Evolutionary conservation across 73 alveolate species (phyloP), one percentile per base, ranked within the genome.

Genomic region (Halteria grandinella): DNA sequence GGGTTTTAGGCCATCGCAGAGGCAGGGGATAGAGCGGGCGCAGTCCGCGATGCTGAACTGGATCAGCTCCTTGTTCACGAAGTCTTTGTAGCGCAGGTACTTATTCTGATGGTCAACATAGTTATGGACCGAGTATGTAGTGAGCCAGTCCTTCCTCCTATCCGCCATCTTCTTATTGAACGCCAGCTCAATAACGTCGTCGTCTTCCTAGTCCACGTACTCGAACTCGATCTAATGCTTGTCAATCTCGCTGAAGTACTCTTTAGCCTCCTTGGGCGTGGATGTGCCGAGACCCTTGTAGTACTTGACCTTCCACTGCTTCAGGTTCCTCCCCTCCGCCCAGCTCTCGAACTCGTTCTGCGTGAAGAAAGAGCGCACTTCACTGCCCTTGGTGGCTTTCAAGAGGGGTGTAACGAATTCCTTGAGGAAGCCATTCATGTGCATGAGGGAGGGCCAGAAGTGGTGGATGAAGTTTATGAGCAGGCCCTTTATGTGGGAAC

Each of bases 241-340:
- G 39, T 83, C 85, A 15, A 93, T 89, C 44, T 18, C 48, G 28
- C 57, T 51, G 83, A 98, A 98, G 87, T 98, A 98, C 76, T 98
- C 97, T 69, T 97, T 92, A 27, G 99, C 99, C 79, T 98, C 99
- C 77, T 77, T 77, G 37, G 98, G 86, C 0, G 99, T 98, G 3
- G 99, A 97, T 23, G 99, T 98, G 1, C 99, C 99, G 21, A 98
- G 86, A 62, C 99, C 99, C 93, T 98, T 98, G 94, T 98, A 98
- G 94, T 98, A 98, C 91, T 98, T 98, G 18, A 96, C 91, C 60
- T 83, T 94, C 87, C 85, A 97, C 73, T 93, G 92, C 50, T 60
- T 64, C 8, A 71, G 72, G 55, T 92, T 83, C 44, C 69, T 88
- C 17, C 62, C 77, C 47, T 89, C 84, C 51, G 72, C 87, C 98